A percentile compares a stretch with the other conserved stretches of the same genome.
Evolutionary conservation across 2,329 filamentous ascomycete genomes (phyloP).

Genomic region (Ascochyta fabae): DNA sequence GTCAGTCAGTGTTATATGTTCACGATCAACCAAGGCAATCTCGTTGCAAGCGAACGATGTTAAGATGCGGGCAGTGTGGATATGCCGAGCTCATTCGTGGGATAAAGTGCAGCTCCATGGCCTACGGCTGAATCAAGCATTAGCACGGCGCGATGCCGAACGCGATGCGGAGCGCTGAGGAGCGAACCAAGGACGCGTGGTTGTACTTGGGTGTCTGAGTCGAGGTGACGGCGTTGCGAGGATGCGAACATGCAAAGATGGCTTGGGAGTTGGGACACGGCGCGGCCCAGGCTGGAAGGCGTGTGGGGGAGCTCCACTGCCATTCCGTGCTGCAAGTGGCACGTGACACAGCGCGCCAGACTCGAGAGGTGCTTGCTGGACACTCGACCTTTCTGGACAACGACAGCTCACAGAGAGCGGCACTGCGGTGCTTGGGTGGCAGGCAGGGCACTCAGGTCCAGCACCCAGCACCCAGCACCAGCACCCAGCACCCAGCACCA

Average conservation of each 20-base stretch:
- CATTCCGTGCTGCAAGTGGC: conserved; percentile 8
- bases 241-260: conserved; percentile 13
- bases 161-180: conserved; percentile 1
- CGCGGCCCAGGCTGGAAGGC: conserved; percentile 10
- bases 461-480: neutral
- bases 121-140: conserved; percentile 2
- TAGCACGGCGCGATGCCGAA: neutral
- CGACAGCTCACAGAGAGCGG: neutral
- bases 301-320: conserved; percentile 13
- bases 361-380: conserved; percentile 4
- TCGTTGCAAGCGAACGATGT: neutral
- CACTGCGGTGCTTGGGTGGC: neutral
- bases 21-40: neutral
- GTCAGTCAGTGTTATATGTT: neutral
- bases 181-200: conserved; percentile 4
- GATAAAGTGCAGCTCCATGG: conserved; percentile 1
- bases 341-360: conserved; percentile 8
- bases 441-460: neutral
- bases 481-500: neutral
- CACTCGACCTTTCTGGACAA: too few species aligned
- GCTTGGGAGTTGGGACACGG: conserved; percentile 21
- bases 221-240: neutral
- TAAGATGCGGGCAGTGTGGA: neutral
- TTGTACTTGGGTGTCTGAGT: neutral
- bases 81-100: conserved; percentile 14